Conservation (phyloP, 2,329 filamentous ascomycete genomes). For the Thielaviopsis euricoi region DNA sequence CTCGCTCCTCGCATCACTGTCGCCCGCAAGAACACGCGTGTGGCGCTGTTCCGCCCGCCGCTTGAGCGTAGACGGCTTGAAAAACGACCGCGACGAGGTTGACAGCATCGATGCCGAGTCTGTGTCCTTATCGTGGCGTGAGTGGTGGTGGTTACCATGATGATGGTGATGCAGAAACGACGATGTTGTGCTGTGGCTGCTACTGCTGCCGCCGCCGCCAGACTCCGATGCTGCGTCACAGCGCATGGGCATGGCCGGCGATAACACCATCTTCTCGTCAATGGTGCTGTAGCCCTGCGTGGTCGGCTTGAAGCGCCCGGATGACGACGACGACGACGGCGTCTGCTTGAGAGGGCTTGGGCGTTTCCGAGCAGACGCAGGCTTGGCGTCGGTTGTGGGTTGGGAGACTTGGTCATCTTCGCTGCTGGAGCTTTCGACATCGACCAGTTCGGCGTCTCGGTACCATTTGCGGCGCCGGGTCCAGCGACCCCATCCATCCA, state of each 20-base stretch:
- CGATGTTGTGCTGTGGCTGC: not conserved
- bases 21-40: slow-evolving; percentile 26
- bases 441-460: slow-evolving; percentile 86
- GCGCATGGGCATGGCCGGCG: slow-evolving; percentile 14
- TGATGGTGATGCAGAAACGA: slow-evolving; percentile 4
- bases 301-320: slow-evolving; percentile 5
- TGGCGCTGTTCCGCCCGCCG: slow-evolving; percentile 24
- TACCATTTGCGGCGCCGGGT: slow-evolving; percentile 92
- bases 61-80: slow-evolving; percentile 25
- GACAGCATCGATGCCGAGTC: slow-evolving; percentile 31
- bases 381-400: slow-evolving; percentile 9
- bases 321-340: not conserved
- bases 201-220: not conserved
- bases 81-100: slow-evolving; percentile 30
- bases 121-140: slow-evolving; percentile 14
- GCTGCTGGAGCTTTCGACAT: slow-evolving; percentile 29
- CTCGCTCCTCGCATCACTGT: slow-evolving; percentile 25
- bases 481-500: slow-evolving; percentile 88
- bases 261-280: slow-evolving; percentile 23
- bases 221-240: slow-evolving; percentile 13
- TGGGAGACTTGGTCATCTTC: not conserved
- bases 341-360: slow-evolving; percentile 1
- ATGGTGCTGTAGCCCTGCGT: slow-evolving; percentile 21
- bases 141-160: not conserved
- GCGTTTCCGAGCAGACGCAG: slow-evolving; percentile 13